Evolutionary conservation across 2,329 filamentous ascomycete genomes (phyloP), one percentile per base, ranked within the genome.

Genomic region (Epichloe festucae): DNA sequence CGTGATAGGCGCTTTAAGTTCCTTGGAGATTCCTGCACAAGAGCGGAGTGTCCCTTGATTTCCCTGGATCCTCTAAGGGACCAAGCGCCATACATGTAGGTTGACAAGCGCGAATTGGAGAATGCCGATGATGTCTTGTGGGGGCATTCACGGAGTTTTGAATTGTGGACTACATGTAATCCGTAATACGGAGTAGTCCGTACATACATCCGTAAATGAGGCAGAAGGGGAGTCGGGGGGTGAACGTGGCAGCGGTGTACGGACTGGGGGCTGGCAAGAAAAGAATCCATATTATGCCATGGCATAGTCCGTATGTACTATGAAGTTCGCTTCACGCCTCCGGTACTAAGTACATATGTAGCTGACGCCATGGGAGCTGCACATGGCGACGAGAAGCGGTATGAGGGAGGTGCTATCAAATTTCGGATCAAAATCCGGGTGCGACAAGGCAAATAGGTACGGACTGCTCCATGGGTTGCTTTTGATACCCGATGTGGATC

Each of bases 1-100:
- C 39, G 15, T 42, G 6, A 48, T 52, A 46, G 50, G 40, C 34
- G 42, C 41, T 40, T 35, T 14, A 48, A 43, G 50, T 52, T 52
- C 46, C 46, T 39, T 36, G 40, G 15, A 15, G 23, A 27, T 41
- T 42, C 38, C 46, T 23, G 31, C 27, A 36, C 31, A 35, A 36
- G 27, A 15, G 34, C 17, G 46, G 14, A 31, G 36, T 48, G 36
- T 8, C 35, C 17, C 17, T 17, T 42, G 39, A 49, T 34, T 41
- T n/a, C 35, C n/a, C 12, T 23, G 35, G 38, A 35, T 15, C 12
- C n/a, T 34, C 38, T 5, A 21, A 15, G 27, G 41, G 46, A 38
- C 46, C 38, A 21, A 48, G 8, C 36, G 36, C 19, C 41, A 31
- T 27, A 27, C 23, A 27, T 27, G 23, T 2, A n/a, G 38, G 38